Evolutionary conservation across 805 yeast genomes (phyloP), one percentile per base, ranked within the genome.

Genomic region (Alloascoidea hylecoeti): DNA sequence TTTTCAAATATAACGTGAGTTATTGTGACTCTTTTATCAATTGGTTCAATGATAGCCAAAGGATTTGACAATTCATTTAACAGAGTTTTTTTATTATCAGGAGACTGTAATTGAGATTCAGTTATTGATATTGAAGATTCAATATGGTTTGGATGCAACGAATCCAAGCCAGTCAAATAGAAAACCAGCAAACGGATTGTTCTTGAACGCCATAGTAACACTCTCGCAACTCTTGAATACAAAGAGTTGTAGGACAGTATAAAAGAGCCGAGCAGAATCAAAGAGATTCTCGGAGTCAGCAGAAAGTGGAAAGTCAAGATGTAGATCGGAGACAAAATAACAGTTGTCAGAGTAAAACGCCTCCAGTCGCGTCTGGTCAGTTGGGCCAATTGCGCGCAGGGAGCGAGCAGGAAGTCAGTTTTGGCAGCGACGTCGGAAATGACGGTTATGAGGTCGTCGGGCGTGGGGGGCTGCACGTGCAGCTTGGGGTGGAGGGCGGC

Each of bases 1-100:
- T 89, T 89, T 55, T 89, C 98, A 56, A 78, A 88, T 6, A 92
- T 64, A 2, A 85, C 96, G 57, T 84, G 89, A 3, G 96, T 88
- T 57, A 88, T 92, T 40, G 88, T 61, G 18, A 84, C 86, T 23
- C 30, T 9, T 9, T n/a, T 9, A n/a, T 23, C 30, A 9, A 9
- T 23, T 23, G 30, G n/a, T 23, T 23, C n/a, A n/a, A 23, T 23
- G 9, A 9, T n/a, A 9, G 30, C n/a, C 13, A 9, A 9, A 9
- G 30, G n/a, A 9, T n/a, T 23, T 23, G 9, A 9, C 30, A 23
- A 9, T 23, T 23, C 30, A 9, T 23, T 23, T 9, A 23, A 9
- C n/a, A 23, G 9, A 9, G 30, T n/a, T n/a, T 23, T n/a, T 23
- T n/a, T 9, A 9, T n/a, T n/a, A n/a, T n/a, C n/a, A n/a, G n/a